These are phyloP conservation scores for Jatropha multifida DNA, from an alignment of 441 rosid species.

Conservation along the genomic window DNA sequence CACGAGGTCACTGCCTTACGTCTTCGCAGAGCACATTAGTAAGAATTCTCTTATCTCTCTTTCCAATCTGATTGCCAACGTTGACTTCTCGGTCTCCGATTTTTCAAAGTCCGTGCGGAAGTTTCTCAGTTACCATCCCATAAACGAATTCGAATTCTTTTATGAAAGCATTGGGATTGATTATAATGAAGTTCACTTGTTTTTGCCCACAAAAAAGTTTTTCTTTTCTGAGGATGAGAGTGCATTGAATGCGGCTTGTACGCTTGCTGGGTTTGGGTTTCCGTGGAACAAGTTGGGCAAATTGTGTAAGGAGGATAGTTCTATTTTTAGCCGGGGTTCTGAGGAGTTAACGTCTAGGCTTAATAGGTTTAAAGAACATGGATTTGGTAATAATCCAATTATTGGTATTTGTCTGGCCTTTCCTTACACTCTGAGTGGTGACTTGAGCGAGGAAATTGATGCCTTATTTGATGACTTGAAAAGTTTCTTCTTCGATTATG, in stretches of 20 bases:
- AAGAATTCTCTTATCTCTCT: constrained; percentile 33
- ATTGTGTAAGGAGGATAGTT: constrained; percentile 50
- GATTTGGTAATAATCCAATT: constrained; percentile 40
- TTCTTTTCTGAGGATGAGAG: constrained; percentile 53
- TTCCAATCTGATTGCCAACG: constrained; percentile 28
- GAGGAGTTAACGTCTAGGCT: constrained; percentile 39
- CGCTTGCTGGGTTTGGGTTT: constrained; percentile 57
- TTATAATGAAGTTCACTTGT: constrained; percentile 35
- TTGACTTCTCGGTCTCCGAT: constrained; percentile 20
- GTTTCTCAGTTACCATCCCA: constrained; percentile 66
- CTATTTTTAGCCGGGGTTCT: constrained; percentile 38
- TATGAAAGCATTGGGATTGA: constrained; percentile 76
- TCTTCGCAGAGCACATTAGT: constrained; percentile 41
- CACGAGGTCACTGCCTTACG: constrained; percentile 38
- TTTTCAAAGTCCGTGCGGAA: constrained; percentile 28
- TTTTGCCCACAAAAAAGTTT: constrained; percentile 53
- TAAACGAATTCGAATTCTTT: constrained; percentile 83
- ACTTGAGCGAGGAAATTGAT: constrained; percentile 31
- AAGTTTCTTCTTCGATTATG: constrained; percentile 43
- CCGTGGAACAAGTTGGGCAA: constrained; percentile 66
- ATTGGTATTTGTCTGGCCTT: constrained; percentile 63
- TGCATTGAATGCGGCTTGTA: constrained; percentile 43
- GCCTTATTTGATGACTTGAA: constrained; percentile 44
- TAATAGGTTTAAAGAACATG: constrained; percentile 35
- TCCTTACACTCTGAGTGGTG: constrained; percentile 43